Conservation (phyloP, 1,139 yeast species). For the Yarrowia galli region DNA sequence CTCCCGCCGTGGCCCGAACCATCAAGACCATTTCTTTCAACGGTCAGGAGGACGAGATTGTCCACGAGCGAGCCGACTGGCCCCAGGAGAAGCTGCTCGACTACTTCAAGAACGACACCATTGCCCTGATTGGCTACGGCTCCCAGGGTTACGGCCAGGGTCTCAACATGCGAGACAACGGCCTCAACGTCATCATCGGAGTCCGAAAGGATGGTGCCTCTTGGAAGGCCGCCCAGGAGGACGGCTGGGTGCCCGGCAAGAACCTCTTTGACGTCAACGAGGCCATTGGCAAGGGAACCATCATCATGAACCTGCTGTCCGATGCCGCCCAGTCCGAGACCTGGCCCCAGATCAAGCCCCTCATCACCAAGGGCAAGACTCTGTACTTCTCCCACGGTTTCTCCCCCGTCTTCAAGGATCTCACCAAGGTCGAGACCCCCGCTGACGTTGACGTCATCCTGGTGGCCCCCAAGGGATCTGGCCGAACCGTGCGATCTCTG, state of each 20-base stretch:
- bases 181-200: constrained; percentile 96
- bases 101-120: constrained; percentile 96
- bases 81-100: constrained; percentile 95
- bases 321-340: constrained; percentile 99
- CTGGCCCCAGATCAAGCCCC: constrained; percentile 85
- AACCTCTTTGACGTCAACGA: constrained; percentile 93
- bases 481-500: constrained; percentile 98
- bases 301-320: constrained; percentile 95
- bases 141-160: constrained; percentile 99
- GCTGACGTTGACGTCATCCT: constrained; percentile 92
- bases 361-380: constrained; percentile 95
- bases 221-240: constrained; percentile 99
- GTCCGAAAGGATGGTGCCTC: constrained; percentile 99
- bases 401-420: constrained; percentile 98
- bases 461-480: constrained; percentile 99
- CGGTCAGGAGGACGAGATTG: constrained; percentile 86
- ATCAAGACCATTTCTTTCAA: constrained; percentile 95
- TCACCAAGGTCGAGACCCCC: constrained; percentile 97
- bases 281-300: constrained; percentile 91
- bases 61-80: constrained; percentile 99
- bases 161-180: constrained; percentile 98
- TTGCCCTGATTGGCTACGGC: constrained; percentile 98
- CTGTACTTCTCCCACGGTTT: constrained; percentile 99
- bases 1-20: constrained; percentile 65
- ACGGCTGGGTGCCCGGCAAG: constrained; percentile 99